Percentiles rank a stretch among this genome's conserved stretches.
These are phyloP conservation scores for Cornus controversa DNA, from an alignment of 148 eudicot species.

Conservation along the genomic window DNA sequence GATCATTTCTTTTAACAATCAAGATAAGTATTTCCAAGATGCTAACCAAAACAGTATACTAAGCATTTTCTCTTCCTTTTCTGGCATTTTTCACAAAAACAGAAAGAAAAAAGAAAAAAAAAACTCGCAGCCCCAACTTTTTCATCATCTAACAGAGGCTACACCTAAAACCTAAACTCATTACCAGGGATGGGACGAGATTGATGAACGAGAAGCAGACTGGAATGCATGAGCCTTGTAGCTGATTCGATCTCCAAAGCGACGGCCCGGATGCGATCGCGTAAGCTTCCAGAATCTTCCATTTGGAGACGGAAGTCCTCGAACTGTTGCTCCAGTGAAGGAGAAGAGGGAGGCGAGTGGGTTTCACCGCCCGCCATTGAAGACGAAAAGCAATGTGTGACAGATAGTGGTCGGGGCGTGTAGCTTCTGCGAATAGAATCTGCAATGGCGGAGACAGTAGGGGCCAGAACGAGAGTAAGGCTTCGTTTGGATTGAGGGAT, in stretches of 20 bases:
- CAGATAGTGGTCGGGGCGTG: constrained; percentile 13
- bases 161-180: neutral
- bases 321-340: constrained; percentile 63
- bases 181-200: constrained; percentile 76
- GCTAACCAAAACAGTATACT: neutral
- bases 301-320: constrained; percentile 60
- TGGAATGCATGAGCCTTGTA: constrained; percentile 66
- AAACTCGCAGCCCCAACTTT: neutral
- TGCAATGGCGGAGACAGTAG: too few relatives aligned
- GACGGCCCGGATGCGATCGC: constrained; percentile 63
- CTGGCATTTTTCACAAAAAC: neutral
- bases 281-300: constrained; percentile 59
- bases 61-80: neutral
- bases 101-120: too few relatives aligned
- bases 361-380: constrained; percentile 46
- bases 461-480: neutral
- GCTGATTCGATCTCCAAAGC: constrained; percentile 69
- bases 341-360: constrained; percentile 30
- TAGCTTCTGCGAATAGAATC: constrained; percentile 1
- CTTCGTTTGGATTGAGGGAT: too few relatives aligned
- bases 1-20: too few relatives aligned
- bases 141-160: neutral
- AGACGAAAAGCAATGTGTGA: constrained; percentile 15
- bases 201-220: constrained; percentile 80
- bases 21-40: neutral